Base-by-base conservation (phyloP, 2,329 filamentous ascomycete genomes). In the Geoglossum cookeanum region DNA sequence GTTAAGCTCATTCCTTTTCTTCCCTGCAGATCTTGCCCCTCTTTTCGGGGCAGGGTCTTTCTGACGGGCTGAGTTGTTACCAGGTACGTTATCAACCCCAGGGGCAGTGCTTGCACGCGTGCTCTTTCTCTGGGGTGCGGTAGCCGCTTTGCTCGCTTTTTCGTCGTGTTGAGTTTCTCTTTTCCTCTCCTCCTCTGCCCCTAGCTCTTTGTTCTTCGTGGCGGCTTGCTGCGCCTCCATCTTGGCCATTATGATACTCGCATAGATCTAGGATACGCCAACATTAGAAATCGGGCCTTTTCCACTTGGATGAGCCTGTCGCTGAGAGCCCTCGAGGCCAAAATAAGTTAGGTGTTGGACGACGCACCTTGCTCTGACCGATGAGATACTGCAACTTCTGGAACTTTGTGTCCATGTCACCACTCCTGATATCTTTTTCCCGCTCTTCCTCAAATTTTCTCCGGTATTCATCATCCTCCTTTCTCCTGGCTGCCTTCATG, bases 1-100 rank as follows among this genome's bases (percentile, higher is more conserved):
- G 58, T 74, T 75, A n/a, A 58, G 35, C 32, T 17, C 42, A 22
- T 42, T 56, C 9, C 8, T 51, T 33, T 44, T 48, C 53, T 58
- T 58, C 6, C 3, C 55, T n/a, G 6, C 30, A 30, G n/a, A 17
- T 47, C 55, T 54, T 22, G 32, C 58, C 9, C 3, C 39, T 27
- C 51, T 49, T 27, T 49, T 58, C 9, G 57, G 29, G 6, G 51
- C 37, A 7, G 27, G 8, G 17, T 11, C 22, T 35, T 57, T 35
- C 4, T 57, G 53, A 13, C 35, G 39, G n/a, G 4, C 7, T 55
- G 42, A 22, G 8, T 57, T 55, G 9, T 39, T 49, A 9, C 22
- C 17, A n/a, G 30, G 13, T 42, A 5, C 55, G 27, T n/a, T 37
- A 17, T n/a, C 22, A 22, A 15, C 17, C 15, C 45, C 39, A 44